phyloP scores from a whole-genome alignment of 352 stramenopile species.

The Pythium folliculosum region DNA sequence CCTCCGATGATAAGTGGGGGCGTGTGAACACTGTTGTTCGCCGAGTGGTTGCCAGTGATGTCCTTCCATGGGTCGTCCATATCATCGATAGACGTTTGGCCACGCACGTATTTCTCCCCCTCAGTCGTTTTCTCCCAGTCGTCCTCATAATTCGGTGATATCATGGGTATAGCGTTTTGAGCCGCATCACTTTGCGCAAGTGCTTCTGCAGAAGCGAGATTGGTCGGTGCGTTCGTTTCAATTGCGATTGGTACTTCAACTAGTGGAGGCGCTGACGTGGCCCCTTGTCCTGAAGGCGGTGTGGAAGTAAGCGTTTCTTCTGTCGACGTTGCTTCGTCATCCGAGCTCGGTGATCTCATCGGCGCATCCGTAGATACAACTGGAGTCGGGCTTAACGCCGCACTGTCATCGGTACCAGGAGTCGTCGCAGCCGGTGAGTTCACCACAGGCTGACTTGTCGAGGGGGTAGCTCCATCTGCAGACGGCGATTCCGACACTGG shows the following conservation, averaged over 20 bases:
- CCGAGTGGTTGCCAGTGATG: slow-evolving; percentile 15
- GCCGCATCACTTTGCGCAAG: slow-evolving; percentile 3
- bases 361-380: too few species aligned
- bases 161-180: neutral
- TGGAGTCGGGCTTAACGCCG: too few species aligned
- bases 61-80: slow-evolving; percentile 15
- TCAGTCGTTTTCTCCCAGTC: slow-evolving; percentile 16
- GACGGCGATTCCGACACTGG: too few species aligned
- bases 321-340: too few species aligned
- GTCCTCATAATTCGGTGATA: neutral
- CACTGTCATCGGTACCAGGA: too few species aligned
- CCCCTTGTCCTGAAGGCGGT: neutral
- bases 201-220: neutral
- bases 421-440: too few species aligned
- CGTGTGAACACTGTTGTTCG: neutral
- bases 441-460: too few species aligned
- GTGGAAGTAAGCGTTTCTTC: neutral
- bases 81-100: slow-evolving; percentile 22
- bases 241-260: slow-evolving; percentile 8
- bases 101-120: slow-evolving; percentile 25
- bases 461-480: too few species aligned
- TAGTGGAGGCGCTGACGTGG: neutral
- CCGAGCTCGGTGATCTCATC: too few species aligned
- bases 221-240: slow-evolving; percentile 11
- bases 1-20: slow-evolving; percentile 59